Base-by-base conservation (phyloP, 306 rosid species). In the Benincasa hispida region DNA sequence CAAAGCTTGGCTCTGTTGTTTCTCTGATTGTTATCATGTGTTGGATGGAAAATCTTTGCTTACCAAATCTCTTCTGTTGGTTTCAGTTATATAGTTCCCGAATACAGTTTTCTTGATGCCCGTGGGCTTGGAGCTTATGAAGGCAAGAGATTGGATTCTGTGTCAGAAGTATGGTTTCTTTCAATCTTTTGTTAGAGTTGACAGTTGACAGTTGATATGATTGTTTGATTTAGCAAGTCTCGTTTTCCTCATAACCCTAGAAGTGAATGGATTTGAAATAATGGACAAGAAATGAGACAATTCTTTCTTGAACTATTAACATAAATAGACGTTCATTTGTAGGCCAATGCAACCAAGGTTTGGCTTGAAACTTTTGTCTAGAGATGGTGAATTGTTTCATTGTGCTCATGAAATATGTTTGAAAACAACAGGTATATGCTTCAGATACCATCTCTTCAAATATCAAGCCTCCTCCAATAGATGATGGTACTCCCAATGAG, bases 401-500 rank as follows among this genome's bases (percentile, higher is more conserved):
- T 63, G 17, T 12, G 14, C 47, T 12, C 72, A 39, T 73, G 25
- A 45, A 70, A 25, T 18, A 22, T 47, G 58, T 19, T 72, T 19
- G 3, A 18, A 32, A 80, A 69, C 81, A 67, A 0, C 91, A 85
- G 98, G 85, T 93, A 48, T 91, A 93, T 84, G 94, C 79, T 63
- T 91, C 92, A 51, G 98, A 93, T 56, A 76, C 82, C 30, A 65
- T 93, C 61, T 93, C 98, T 70, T 75, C 88, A 3, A 85, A 28
- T 74, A 88, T 41, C 63, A 93, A 86, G 72, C 98, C 98, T 50
- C 98, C 98, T 59, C 92, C 97, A 0, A 76, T 83, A 42, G 87
- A 87, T 37, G 90, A 91, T 2, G 98, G 98, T 70, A 93, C 98
- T 66, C 97, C 98, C 1, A 94, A 94, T 59, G 98, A 94, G 89